Evolutionary conservation across 768 basidiomycete species (phyloP), one percentile per base, ranked within the genome.

Genomic region (Astraeus odoratus): DNA sequence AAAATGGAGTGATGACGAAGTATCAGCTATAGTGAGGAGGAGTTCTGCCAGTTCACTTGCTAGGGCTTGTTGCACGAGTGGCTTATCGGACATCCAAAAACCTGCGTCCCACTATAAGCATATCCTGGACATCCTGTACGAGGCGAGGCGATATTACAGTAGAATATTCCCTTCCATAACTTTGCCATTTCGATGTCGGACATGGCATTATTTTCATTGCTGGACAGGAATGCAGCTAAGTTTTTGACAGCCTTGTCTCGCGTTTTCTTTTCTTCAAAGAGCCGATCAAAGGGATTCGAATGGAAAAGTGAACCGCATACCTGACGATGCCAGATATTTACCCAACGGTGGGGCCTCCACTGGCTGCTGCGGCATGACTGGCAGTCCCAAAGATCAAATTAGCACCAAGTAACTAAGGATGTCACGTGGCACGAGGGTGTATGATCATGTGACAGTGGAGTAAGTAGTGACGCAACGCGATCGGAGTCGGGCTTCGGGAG

Each of bases 61-160:
- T 13, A 99, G 75, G 12, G 82, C 83, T 61, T 98, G 95, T 61
- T 98, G 95, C 7, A 97, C 87, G 8, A 94, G 75, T 4, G 94
- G 94, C 60, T 98, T 99, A 67, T 99, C 95, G 8, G 94, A 97
- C 93, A 97, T 97, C 94, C 95, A 99, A 67, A 93, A 98, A 61
- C 95, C 94, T 96, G 31, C 4, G 3, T 23, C 0, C 31, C 23
- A 47, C 29, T 12, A 6, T 55, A 47, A 51, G 29, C 38, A 6
- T n/a, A 24, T 43, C 39, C 33, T 22, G 25, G 15, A 3, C 25
- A 26, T 18, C 22, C 19, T 5, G 34, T 20, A 16, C 19, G 12
- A 31, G 15, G 6, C 39, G 20, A 26, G 5, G 65, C 81, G 52
- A 31, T 18, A 19, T 8, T 51, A 92, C 94, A 96, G 65, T 95